Evolutionary conservation across 441 rosid genomes (phyloP).

Genomic region (Populus trichocarpa): DNA sequence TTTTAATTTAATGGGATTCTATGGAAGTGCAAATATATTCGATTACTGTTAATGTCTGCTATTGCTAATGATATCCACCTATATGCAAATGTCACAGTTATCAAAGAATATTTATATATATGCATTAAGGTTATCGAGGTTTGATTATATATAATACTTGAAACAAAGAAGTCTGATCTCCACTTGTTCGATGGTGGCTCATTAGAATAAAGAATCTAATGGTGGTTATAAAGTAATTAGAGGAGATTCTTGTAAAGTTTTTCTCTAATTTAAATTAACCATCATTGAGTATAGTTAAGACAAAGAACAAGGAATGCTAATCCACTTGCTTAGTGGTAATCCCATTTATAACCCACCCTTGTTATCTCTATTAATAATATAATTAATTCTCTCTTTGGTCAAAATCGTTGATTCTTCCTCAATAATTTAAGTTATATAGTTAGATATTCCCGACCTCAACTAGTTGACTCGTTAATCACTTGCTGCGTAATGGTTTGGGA

Average conservation of each 20-base stretch:
- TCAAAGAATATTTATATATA: neutral
- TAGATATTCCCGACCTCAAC: neutral
- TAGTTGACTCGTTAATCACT: neutral
- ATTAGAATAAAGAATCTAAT: slow-evolving; percentile 7
- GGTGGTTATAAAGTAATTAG: neutral
- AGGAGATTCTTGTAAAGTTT: slow-evolving; percentile 10
- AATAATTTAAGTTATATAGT: too few species aligned
- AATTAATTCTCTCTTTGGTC: neutral
- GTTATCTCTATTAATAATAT: neutral
- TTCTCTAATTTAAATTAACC: neutral
- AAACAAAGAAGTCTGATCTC: neutral
- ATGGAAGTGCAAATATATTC: neutral
- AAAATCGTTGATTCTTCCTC: neutral
- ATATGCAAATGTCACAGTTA: slow-evolving; percentile 12
- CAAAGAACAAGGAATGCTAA: slow-evolving; percentile 20
- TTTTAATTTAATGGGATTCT: neutral
- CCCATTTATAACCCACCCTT: slow-evolving; percentile 21
- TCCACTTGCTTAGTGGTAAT: slow-evolving; percentile 36
- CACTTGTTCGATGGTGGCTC: slow-evolving; percentile 24
- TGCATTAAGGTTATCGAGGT: neutral
- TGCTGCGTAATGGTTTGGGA: neutral
- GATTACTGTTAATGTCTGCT: neutral
- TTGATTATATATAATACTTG: too few species aligned
- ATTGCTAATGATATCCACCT: slow-evolving; percentile 20
- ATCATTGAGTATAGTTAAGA: slow-evolving; percentile 15